These are phyloP conservation scores for Beta lomatogona DNA, from an alignment of 179 eudicot species.

Conservation along the genomic window DNA sequence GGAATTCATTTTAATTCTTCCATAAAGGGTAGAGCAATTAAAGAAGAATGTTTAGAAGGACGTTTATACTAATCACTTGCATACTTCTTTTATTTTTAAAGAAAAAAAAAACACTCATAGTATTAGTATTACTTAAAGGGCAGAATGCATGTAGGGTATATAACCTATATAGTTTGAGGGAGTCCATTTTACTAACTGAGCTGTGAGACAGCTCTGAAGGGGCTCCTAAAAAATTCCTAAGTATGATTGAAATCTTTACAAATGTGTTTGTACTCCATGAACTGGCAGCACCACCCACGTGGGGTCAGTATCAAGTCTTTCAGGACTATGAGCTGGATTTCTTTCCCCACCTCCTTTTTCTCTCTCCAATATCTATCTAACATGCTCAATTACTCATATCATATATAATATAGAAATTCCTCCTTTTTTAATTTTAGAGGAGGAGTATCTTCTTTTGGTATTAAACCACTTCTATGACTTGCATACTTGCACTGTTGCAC, in stretches of 20 bases:
- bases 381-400: too few relatives aligned
- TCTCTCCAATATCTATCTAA: neutral
- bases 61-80: too few relatives aligned
- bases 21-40: neutral
- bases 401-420: too few relatives aligned
- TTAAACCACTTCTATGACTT: too few relatives aligned
- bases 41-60: too few relatives aligned
- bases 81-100: too few relatives aligned
- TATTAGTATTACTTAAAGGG: neutral
- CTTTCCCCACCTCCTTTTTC: neutral
- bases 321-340: constrained; percentile 29
- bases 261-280: constrained; percentile 16
- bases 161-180: constrained; percentile 3
- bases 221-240: constrained; percentile 8
- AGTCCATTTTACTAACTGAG: constrained; percentile 17
- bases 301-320: constrained; percentile 32
- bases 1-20: neutral
- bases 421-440: neutral
- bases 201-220: constrained; percentile 33
- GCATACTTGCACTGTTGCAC: too few relatives aligned
- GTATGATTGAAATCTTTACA: constrained; percentile 21
- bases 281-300: constrained; percentile 34
- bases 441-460: neutral
- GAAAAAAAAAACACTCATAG: too few relatives aligned
- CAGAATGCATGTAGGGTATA: constrained; percentile 7